Evolutionary conservation across 345 rosid species (phyloP).

Genomic region (Murraya paniculata): DNA sequence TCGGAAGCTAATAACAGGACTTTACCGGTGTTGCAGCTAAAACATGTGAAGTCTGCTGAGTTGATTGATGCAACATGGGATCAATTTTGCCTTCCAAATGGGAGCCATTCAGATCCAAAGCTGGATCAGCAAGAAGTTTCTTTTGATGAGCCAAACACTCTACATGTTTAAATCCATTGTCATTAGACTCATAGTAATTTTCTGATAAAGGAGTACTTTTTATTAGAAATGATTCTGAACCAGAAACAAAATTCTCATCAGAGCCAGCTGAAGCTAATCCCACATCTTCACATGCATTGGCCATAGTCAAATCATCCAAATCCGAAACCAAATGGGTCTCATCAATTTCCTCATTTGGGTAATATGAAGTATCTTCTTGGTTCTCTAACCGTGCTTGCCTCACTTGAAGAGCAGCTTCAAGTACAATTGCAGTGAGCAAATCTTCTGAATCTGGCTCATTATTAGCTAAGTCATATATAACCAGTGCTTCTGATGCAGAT

Average conservation of each 20-base stretch:
- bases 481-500: conserved; percentile 71
- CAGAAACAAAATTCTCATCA: conserved; percentile 19
- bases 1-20: background rate
- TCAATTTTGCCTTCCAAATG: conserved; percentile 11
- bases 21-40: conserved; percentile 34
- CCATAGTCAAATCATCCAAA: conserved; percentile 44
- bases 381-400: conserved; percentile 56
- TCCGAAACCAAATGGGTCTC: conserved; percentile 38
- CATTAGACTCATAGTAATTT: conserved; percentile 9
- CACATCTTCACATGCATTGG: conserved; percentile 54
- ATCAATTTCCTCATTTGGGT: conserved; percentile 23
- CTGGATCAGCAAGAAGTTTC: conserved; percentile 12
- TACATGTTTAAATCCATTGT: conserved; percentile 15
- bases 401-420: conserved; percentile 55
- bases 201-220: conserved; percentile 43
- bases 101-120: conserved; percentile 12
- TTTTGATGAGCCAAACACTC: conserved; percentile 11
- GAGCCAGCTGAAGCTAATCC: conserved; percentile 32
- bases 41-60: conserved; percentile 22
- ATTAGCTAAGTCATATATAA: conserved; percentile 48
- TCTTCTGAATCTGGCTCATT: conserved; percentile 30
- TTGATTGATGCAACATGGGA: conserved; percentile 19
- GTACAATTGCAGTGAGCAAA: conserved; percentile 38
- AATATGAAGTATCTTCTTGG: conserved; percentile 22
- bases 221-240: conserved; percentile 41